phyloP scores from a whole-genome alignment of 2,329 filamentous ascomycete species.

The Pseudopithomyces maydicus region DNA sequence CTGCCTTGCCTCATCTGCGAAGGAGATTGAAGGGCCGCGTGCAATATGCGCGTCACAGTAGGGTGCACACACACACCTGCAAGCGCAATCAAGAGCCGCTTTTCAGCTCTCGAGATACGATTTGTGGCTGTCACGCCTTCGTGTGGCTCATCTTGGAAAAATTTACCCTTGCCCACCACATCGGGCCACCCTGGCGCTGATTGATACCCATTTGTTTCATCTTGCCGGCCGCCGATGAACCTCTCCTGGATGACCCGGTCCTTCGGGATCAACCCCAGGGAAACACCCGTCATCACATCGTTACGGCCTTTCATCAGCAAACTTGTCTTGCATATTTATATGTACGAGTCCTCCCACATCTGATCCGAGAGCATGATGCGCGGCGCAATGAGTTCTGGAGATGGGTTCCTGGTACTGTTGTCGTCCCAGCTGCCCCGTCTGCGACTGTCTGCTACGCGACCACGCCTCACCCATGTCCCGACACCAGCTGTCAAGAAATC shows the following conservation, averaged over 20 bases:
- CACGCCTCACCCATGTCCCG: background rate
- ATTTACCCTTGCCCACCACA: background rate
- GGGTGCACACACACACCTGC: background rate
- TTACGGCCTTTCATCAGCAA: background rate
- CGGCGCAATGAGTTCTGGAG: background rate
- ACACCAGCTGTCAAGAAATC: background rate
- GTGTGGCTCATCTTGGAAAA: background rate
- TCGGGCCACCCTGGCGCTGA: background rate
- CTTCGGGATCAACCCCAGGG: background rate
- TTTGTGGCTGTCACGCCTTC: background rate
- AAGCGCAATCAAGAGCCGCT: slow-evolving; percentile 1
- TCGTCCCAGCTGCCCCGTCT: slow-evolving; percentile 2
- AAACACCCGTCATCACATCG: background rate
- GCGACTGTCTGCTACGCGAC: background rate
- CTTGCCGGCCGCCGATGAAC: slow-evolving; percentile 5
- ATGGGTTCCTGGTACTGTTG: background rate
- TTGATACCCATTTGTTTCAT: slow-evolving; percentile 5
- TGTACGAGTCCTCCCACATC: background rate
- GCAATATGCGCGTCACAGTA: slow-evolving; percentile 8
- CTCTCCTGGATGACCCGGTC: slow-evolving; percentile 1
- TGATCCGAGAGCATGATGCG: background rate
- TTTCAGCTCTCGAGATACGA: background rate
- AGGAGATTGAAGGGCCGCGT: slow-evolving; percentile 6
- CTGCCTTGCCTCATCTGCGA: background rate
- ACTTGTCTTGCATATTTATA: background rate